Evolutionary conservation across 2,329 filamentous ascomycete genomes (phyloP).

Genomic region (Plenodomus tracheiphilus): DNA sequence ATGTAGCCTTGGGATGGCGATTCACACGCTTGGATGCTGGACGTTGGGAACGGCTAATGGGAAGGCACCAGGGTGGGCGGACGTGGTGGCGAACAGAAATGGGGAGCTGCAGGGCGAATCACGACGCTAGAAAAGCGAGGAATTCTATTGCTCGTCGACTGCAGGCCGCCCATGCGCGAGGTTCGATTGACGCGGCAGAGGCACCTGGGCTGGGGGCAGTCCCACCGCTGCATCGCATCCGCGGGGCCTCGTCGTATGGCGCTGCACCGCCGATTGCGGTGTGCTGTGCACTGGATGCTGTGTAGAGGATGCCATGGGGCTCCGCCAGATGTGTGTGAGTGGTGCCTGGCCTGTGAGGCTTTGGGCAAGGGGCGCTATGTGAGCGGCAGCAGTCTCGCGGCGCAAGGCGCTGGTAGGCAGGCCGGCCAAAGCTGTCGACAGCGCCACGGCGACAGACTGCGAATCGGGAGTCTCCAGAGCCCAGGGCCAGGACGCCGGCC

Average conservation of each 20-base stretch:
- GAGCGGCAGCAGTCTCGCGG: constrained; percentile 5
- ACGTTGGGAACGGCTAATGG: constrained; percentile 15
- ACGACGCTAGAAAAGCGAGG: constrained; percentile 8
- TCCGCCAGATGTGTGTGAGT: not conserved
- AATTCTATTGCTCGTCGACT: constrained; percentile 3
- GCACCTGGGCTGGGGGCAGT: constrained; percentile 3
- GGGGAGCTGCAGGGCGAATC: constrained; percentile 18
- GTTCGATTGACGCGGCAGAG: not conserved
- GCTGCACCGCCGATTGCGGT: not conserved
- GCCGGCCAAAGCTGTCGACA: constrained; percentile 7
- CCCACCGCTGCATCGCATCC: no score
- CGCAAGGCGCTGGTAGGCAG: constrained; percentile 8
- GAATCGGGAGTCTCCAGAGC: constrained; percentile 6
- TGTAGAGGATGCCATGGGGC: no score
- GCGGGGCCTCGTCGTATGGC: no score
- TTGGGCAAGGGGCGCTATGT: constrained; percentile 3
- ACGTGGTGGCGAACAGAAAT: constrained; percentile 19
- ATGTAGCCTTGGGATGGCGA: not conserved
- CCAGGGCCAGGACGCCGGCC: constrained; percentile 5
- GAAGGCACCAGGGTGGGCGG: constrained; percentile 5
- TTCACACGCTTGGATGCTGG: constrained; percentile 7
- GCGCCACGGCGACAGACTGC: constrained; percentile 5
- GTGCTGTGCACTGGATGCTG: no score
- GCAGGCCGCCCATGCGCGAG: constrained; percentile 1
- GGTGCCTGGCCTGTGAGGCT: not conserved